phyloP scores from a whole-genome alignment of 495 filamentous ascomycete genomes.

The Penicillium antarcticum region DNA sequence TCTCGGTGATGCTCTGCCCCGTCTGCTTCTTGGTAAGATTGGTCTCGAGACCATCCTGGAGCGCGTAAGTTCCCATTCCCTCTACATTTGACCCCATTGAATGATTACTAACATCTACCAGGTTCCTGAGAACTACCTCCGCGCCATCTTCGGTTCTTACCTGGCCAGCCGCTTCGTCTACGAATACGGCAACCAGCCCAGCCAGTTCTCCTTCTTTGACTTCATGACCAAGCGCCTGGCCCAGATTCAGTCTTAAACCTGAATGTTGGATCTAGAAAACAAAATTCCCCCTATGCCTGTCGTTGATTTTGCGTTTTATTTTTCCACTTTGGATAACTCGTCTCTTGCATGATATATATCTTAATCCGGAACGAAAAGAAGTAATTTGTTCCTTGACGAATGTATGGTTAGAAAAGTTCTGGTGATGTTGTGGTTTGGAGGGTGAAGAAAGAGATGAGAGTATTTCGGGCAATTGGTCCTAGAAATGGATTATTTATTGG shows the following conservation, averaged over 20 bases:
- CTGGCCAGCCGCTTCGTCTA: conserved; percentile 95
- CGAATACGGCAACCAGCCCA: conserved; percentile 84
- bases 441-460: too few relatives aligned
- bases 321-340: neutral
- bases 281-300: too few relatives aligned
- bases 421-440: too few relatives aligned
- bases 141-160: conserved; percentile 93
- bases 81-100: neutral
- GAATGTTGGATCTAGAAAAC: neutral
- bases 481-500: too few relatives aligned
- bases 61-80: conserved; percentile 51
- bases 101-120: conserved; percentile 29
- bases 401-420: conserved; percentile 27
- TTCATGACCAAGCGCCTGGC: conserved; percentile 64
- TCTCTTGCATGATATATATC: conserved; percentile 6
- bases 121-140: conserved; percentile 90
- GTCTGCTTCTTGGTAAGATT: conserved; percentile 80
- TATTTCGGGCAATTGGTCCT: too few relatives aligned
- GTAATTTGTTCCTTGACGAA: conserved; percentile 19
- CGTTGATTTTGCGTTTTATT: neutral
- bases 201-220: conserved; percentile 97
- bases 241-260: conserved; percentile 26
- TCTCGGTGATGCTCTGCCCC: conserved; percentile 80
- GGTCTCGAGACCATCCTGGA: conserved; percentile 82
- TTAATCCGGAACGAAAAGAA: conserved; percentile 15